Base-by-base conservation (phyloP, 345 rosid species). In the Cardamine occulta region DNA sequence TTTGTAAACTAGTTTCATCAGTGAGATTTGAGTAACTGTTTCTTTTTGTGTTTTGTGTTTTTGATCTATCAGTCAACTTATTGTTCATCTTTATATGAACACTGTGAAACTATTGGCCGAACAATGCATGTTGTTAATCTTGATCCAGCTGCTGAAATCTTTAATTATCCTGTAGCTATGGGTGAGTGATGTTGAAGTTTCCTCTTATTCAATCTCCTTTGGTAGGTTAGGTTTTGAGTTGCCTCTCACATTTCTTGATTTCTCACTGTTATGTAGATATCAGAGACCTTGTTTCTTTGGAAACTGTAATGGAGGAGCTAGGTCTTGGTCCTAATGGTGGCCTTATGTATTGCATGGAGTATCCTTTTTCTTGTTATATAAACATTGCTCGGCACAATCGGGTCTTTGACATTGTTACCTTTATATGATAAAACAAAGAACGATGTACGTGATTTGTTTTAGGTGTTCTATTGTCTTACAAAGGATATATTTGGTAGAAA, bases 271-370 rank as follows among this genome's bases (percentile, higher is more conserved):
- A 52, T 81, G 82, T 83, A 95, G 97, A 95, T 85, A 95, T 92
- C 26, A 85, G 99, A 72, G 97, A 88, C 68, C 93, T 90, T 70
- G 73, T 94, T 75, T 87, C 91, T 37, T 83, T 94, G 86, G 97
- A 94, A 56, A 91, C 88, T 80, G 97, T 94, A 8, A 94, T 94
- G 98, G 93, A 91, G 84, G 95, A 91, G 60, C 83, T 90, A 35
- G 86, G 88, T 15, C 78, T 94, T 34, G 98, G 97, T 81, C 98
- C 97, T 15, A 90, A 91, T 84, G 97, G 98, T 56, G 97, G 86
- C 60, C 89, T 91, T 31, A 76, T 91, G 63, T 90, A 94, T 81
- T 88, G 97, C 83, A 92, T 92, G 99, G 99, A 90, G 99, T 92
- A 90, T 89, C 96, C 93, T 85, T 80, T 51, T 44, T 68, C 21